Evolutionary conservation across 805 yeast species (phyloP).

Genomic region (Suhomyces sp.): DNA sequence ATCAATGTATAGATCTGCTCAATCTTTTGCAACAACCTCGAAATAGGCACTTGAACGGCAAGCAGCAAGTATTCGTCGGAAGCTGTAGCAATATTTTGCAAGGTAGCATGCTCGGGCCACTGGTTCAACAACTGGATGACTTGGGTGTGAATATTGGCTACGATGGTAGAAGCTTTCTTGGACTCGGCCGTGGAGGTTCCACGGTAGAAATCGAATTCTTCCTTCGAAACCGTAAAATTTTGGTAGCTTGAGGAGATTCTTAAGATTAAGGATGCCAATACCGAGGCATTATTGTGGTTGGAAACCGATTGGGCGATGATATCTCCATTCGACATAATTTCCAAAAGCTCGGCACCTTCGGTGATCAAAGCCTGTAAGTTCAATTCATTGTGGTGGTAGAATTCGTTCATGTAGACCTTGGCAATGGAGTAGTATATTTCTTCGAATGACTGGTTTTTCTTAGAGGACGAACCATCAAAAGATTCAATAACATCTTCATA

Average conservation of each 20-base stretch:
- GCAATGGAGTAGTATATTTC: conserved; percentile 51
- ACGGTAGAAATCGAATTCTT: conserved; percentile 54
- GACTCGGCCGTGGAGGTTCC: conserved; percentile 62
- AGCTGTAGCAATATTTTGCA: conserved; percentile 62
- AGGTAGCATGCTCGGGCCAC: conserved; percentile 96
- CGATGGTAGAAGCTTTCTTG: conserved; percentile 51
- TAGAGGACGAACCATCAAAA: conserved; percentile 10
- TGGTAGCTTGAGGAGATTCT: conserved; percentile 17
- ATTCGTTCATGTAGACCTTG: conserved; percentile 44
- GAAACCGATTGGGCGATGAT: conserved; percentile 6
- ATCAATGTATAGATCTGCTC: conserved; percentile 83
- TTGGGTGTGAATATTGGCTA: conserved; percentile 25
- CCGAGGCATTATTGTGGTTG: conserved; percentile 18
- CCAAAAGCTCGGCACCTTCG: conserved; percentile 35
- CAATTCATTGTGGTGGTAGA: conserved; percentile 18
- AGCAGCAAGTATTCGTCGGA: conserved; percentile 63
- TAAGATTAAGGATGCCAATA: conserved; percentile 17
- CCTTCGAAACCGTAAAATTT: conserved; percentile 14
- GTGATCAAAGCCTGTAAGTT: conserved; percentile 28
- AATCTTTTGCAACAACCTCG: conserved; percentile 71
- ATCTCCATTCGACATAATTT: conserved; percentile 9
- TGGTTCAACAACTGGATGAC: conserved; percentile 49
- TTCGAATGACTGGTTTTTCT: conserved; percentile 33
- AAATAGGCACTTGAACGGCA: conserved; percentile 69
- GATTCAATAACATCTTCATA: conserved; percentile 63